Evolutionary conservation across 2,329 filamentous ascomycete genomes (phyloP), one percentile per base, ranked within the genome.

Genomic region (Phialophora expanda): DNA sequence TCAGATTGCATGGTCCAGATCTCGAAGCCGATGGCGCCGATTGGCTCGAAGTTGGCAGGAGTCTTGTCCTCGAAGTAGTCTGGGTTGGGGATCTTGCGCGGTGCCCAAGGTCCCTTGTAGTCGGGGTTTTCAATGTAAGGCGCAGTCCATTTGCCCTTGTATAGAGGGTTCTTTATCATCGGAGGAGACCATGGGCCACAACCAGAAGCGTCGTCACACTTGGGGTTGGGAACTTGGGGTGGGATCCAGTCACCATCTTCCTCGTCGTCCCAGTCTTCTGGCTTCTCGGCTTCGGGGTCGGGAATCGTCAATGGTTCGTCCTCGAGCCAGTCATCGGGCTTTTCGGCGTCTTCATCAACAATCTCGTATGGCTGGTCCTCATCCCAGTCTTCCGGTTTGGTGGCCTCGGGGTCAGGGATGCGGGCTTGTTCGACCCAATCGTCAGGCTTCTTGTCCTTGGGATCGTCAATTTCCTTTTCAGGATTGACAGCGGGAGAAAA

Each of bases 1-100:
- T 97, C 91, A 79, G 89, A 96, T 83, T 97, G 94, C 95, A 99
- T 99, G 75, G 95, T 98, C 95, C 95, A 99, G 83, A 99, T 94
- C 82, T 99, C 95, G 76, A 98, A 98, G 75, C 95, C 95, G 82
- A 98, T 93, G 84, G 92, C 94, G 76, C 95, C 95, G 80, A 99
- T 98, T 73, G 95, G 93, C 86, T 99, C 95, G 76, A 99, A 91
- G 87, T 97, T 95, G 79, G 95, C 84, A 60, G 95, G 95, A 68
- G 87, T 91, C 89, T 97, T 97, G 86, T 98, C 95, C 87, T 99
- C 93, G 74, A 89, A 99, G 87, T 89, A 98, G 80, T 89, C 86
- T 70, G 95, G 95, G 89, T 99, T 99, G 83, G 90, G 84, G 79
- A 99, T 97, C 90, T 97, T 97, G 82, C 89, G 88, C 74, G 95